Base-by-base conservation (phyloP, 257 asterid species). In the Anisodus acutangulus region DNA sequence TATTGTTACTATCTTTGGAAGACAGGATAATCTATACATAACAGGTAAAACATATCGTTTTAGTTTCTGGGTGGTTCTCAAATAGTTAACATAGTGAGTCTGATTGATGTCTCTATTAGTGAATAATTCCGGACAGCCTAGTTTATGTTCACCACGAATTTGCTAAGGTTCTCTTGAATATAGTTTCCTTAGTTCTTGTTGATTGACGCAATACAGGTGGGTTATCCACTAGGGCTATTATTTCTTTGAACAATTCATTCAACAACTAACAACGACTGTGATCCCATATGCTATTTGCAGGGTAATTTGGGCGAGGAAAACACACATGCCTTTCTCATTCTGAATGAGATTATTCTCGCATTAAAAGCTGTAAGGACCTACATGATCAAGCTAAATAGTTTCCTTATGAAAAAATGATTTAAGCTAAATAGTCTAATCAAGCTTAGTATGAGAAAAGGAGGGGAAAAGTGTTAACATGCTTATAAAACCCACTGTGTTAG, bases 311-410 rank as follows among this genome's bases (percentile, higher is more conserved):
- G 93, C 72, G 99, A 93, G 89, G 98, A 95, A 85, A 91, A 92
- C 84, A 84, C 98, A 35, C 88, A 90, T 91, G 92, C 94, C 84
- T 95, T 97, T 91, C 91, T 93, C 78, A 89, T 97, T 82, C 91
- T 97, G 85, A 97, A 97, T 84, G 98, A 95, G 97, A 90, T 97
- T 82, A 97, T 97, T 84, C 91, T 94, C 72, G 84, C 91, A 9
- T 88, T 93, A 85, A 97, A 97, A 89, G 97, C 92, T 93, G 99
- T 96, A 93, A 91, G 35, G 96, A 81, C 68, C 89, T 78, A 60
- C 88, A 85, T 82, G 59, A 39, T 69, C 59, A 19, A 22, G 47
- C 43, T 45, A 53, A 22, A 59, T 58, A 51, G 37, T 67, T 47
- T n/a, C 37, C 6, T 67, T 67, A 4, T 5, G 35, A 66, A 66